A percentile compares a stretch with the other conserved stretches of the same genome.
These are phyloP conservation scores for Diutina ranongensis DNA, from an alignment of 1,139 yeast species.

Conservation along the genomic window DNA sequence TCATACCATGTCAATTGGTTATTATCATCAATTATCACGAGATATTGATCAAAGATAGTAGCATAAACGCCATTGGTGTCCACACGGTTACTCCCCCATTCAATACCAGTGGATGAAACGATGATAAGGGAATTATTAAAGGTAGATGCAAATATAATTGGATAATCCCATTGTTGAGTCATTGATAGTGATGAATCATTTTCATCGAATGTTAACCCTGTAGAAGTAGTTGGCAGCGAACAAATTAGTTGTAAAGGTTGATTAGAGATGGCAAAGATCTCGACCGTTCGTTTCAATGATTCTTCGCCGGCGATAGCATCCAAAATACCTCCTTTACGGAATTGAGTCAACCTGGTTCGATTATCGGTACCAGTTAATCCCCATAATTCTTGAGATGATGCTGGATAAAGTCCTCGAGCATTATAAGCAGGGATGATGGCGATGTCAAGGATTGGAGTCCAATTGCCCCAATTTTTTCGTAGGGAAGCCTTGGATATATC, in stretches of 20 bases:
- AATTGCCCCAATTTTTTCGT: neutral
- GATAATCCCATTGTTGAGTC: neutral
- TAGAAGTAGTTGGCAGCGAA: neutral
- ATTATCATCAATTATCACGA: neutral
- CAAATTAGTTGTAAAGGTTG: neutral
- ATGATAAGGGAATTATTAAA: neutral
- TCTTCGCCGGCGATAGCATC: neutral
- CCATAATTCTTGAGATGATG: conserved; percentile 2
- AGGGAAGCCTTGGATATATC: neutral
- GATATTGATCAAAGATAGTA: neutral
- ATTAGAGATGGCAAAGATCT: neutral
- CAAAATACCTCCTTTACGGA: neutral
- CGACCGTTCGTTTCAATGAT: neutral
- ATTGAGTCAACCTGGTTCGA: conserved; percentile 5
- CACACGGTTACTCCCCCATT: neutral
- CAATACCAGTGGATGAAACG: neutral
- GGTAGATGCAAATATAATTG: neutral
- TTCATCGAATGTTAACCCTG: neutral
- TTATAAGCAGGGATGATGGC: neutral
- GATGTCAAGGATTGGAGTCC: conserved; percentile 3
- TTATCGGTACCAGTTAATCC: neutral
- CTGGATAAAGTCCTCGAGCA: neutral
- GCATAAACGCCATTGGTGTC: neutral
- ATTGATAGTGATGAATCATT: neutral
- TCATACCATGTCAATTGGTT: neutral